phyloP scores from a whole-genome alignment of 176 grass and related monocot species.

The Rhynchospora breviuscula region DNA sequence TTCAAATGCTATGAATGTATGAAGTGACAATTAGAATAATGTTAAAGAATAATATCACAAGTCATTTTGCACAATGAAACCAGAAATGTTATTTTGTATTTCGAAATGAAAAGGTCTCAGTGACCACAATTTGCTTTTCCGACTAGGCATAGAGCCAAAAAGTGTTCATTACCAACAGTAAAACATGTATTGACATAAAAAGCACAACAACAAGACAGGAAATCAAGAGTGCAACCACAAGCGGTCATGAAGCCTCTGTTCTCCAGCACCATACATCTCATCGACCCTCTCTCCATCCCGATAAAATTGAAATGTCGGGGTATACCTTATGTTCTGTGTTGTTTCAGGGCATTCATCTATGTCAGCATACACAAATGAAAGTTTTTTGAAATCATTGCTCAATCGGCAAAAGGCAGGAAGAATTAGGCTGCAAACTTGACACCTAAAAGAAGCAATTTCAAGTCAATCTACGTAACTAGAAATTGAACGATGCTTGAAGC shows the following conservation, averaged over 20 bases:
- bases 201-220: neutral
- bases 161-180: neutral
- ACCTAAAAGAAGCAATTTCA: slow-evolving; percentile 34
- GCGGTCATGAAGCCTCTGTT: slow-evolving; percentile 72
- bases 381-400: slow-evolving; percentile 82
- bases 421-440: slow-evolving; percentile 62
- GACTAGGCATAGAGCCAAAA: neutral
- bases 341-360: slow-evolving; percentile 89
- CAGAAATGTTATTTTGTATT: neutral
- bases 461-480: neutral
- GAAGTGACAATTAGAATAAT: neutral
- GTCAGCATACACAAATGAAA: slow-evolving; percentile 74
- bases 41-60: neutral
- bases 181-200: neutral
- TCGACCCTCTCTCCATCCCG: slow-evolving; percentile 77
- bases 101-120: neutral
- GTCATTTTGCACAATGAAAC: neutral
- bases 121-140: neutral
- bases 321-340: slow-evolving; percentile 75
- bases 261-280: slow-evolving; percentile 80
- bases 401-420: slow-evolving; percentile 59
- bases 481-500: neutral
- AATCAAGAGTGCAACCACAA: slow-evolving; percentile 86
- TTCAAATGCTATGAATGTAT: neutral
- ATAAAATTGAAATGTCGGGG: slow-evolving; percentile 82